Evolutionary conservation across 129 eudicot genomes (phyloP).

Genomic region (Mikania micrantha): DNA sequence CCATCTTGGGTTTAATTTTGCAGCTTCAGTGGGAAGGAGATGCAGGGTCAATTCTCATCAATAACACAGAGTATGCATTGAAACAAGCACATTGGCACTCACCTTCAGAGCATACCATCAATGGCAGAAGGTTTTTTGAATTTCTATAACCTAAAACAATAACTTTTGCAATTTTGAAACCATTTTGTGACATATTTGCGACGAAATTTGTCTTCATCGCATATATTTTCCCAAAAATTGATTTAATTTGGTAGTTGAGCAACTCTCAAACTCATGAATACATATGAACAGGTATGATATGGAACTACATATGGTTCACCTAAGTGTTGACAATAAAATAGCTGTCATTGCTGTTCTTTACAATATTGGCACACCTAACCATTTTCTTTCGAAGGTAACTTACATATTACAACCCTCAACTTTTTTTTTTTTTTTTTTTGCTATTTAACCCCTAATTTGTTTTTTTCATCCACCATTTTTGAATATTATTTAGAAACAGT

Average conservation of each 20-base stretch:
- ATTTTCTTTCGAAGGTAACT: conserved; percentile 37
- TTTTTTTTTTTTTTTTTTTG: not conserved
- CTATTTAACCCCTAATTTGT: not conserved
- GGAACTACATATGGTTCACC: conserved; percentile 58
- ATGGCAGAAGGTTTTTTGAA: conserved; percentile 48
- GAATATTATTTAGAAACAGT: too few relatives aligned
- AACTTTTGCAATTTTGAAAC: too few relatives aligned
- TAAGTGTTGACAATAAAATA: conserved; percentile 22
- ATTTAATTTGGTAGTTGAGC: not conserved
- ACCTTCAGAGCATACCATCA: conserved; percentile 52
- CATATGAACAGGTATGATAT: conserved; percentile 37
- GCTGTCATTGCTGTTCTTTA: conserved; percentile 48
- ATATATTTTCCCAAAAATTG: too few relatives aligned
- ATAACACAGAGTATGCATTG: conserved; percentile 28
- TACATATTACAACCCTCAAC: not conserved
- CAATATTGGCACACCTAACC: conserved; percentile 39
- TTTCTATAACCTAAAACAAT: too few relatives aligned
- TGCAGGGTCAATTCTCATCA: conserved; percentile 38
- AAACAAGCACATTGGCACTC: conserved; percentile 55
- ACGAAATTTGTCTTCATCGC: too few relatives aligned
- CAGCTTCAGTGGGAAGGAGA: conserved; percentile 51
- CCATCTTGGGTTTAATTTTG: too few relatives aligned
- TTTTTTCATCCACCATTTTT: not conserved
- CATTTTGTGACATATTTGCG: too few relatives aligned
- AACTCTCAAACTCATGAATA: not conserved